phyloP scores from a whole-genome alignment of 2,329 filamentous ascomycete species.

The Parasarocladium wereldwijsianum region DNA sequence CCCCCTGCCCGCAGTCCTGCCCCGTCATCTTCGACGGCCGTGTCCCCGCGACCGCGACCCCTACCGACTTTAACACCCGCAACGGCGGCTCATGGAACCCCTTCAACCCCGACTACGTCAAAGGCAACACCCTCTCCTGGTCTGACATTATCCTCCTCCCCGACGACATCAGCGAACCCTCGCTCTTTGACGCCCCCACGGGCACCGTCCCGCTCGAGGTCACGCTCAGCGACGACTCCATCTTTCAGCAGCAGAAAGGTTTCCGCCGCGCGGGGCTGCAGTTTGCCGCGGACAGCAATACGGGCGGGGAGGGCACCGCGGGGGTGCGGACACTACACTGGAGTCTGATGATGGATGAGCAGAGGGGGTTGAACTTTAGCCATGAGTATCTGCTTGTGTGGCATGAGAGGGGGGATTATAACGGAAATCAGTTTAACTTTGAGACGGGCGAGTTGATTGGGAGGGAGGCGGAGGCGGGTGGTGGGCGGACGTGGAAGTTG shows the following conservation, averaged over 20 bases:
- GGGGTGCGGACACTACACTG: constrained; percentile 49
- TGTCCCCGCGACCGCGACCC: constrained; percentile 20
- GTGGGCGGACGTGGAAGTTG: constrained; percentile 15
- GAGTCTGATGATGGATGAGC: constrained; percentile 36
- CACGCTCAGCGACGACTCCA: constrained; percentile 41
- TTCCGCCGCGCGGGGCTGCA: constrained; percentile 45
- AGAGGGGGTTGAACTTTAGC: constrained; percentile 38
- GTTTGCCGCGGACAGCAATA: constrained; percentile 28
- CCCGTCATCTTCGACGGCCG: constrained; percentile 31
- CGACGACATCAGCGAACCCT: constrained; percentile 4
- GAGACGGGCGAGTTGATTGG: constrained; percentile 39
- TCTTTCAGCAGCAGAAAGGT: constrained; percentile 43
- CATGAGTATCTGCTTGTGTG: constrained; percentile 47
- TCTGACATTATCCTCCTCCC: constrained; percentile 7
- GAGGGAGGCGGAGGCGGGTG: constrained; percentile 14
- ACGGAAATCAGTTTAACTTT: constrained; percentile 36
- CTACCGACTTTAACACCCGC: constrained; percentile 24
- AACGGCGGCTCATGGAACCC: constrained; percentile 16
- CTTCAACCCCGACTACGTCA: constrained; percentile 36
- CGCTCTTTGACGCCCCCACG: constrained; percentile 23
- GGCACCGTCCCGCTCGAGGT: constrained; percentile 32
- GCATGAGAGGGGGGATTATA: constrained; percentile 30
- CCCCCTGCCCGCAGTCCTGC: neutral
- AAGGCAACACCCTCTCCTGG: constrained; percentile 30
- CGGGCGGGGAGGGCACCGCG: constrained; percentile 33